Percentiles rank a stretch among this genome's conserved stretches.
These are phyloP conservation scores for Scenedesmus sp. DNA, from an alignment of 163 green algal species.

Conservation along the genomic window DNA sequence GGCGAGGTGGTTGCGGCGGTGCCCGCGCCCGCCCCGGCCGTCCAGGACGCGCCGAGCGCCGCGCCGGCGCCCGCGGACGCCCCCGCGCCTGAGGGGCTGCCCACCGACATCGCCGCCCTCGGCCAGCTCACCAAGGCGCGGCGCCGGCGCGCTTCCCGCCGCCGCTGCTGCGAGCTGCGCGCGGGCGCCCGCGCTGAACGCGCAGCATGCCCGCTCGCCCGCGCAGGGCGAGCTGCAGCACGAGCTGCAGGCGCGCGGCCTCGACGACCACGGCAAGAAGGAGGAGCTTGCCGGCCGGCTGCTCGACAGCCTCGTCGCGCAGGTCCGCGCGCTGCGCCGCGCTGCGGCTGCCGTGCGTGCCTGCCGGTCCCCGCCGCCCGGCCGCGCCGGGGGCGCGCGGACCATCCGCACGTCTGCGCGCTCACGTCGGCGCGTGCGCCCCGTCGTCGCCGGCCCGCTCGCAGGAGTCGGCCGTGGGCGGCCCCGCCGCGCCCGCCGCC, in stretches of 20 bases:
- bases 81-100: background rate
- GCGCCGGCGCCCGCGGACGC: background rate
- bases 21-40: no score
- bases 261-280: slow-evolving; percentile 19
- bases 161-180: background rate
- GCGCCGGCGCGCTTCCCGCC: background rate
- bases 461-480: slow-evolving; percentile 7
- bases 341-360: no score
- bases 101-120: no score
- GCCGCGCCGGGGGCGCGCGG: no score
- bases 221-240: slow-evolving; percentile 18
- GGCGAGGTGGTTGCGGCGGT: no score
- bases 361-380: no score
- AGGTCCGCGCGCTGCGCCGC: background rate
- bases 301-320: slow-evolving; percentile 38
- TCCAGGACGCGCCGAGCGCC: no score
- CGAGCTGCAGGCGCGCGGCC: slow-evolving; percentile 24
- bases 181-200: background rate
- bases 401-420: no score
- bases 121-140: no score
- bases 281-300: slow-evolving; percentile 5
- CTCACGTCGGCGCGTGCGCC: no score
- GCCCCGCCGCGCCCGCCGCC: background rate
- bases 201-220: background rate
- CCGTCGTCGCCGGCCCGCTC: no score